Base-by-base conservation (phyloP, 768 basidiomycete species). In the Boletus reticuloceps region DNA sequence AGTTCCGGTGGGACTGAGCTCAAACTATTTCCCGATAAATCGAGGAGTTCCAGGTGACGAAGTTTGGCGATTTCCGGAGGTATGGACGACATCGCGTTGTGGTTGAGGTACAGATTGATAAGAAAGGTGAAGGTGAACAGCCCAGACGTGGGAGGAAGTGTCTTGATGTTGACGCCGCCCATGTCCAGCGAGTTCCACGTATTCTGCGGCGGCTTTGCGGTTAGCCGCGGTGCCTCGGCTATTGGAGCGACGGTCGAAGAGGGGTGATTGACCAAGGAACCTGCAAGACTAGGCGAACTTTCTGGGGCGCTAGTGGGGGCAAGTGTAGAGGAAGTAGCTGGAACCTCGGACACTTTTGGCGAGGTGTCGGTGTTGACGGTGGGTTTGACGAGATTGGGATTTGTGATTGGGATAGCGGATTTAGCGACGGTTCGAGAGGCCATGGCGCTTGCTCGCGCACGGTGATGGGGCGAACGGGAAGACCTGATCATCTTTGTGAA, bases 401-500 rank as follows among this genome's bases (percentile, higher is more conserved):
- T 92, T 54, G 90, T 88, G 70, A 96, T 98, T 43, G 91, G 84
- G 57, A 97, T 90, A 39, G 92, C 91, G 31, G 90, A 83, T 74
- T 93, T 95, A 40, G 90, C 77, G 56, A 89, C 82, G 16, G 88
- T 89, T 45, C 97, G 84, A 19, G 91, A 89, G 36, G 94, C 91
- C 81, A 98, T 88, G 47, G 94, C 94, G 56, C 89, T 95, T n/a
- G 93, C 89, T 46, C 95, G 82, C 13, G 97, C 97, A 51, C 96
- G 87, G 67, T 97, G 94, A 70, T 98, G 94, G 0, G 94, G 92
- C 4, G 91, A 88, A 54, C 89, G 85, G 25, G 91, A 86, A 34
- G 86, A 82, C 64, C 96, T 87, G 58, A 89, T 84, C 76, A 91
- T 85, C 91, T 94, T 53, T 53, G 53, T 50, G 20, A 65, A 67